phyloP scores from a whole-genome alignment of 2,329 filamentous ascomycete species.

The Shiraia bambusicola region DNA sequence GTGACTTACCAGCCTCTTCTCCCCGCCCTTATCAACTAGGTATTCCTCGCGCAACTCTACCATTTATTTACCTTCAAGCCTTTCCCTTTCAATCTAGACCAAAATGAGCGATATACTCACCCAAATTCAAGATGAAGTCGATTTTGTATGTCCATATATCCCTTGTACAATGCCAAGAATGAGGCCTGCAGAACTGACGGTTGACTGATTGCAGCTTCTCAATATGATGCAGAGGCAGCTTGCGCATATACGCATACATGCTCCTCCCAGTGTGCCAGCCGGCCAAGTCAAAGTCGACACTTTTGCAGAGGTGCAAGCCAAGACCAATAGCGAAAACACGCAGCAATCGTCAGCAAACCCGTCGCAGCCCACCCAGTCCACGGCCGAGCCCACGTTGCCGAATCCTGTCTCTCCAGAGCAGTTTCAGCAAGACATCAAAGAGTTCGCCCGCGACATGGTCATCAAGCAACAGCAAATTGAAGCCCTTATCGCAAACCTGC shows the following conservation, averaged over 20 bases:
- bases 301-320: conserved; percentile 34
- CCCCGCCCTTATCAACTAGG: conserved; percentile 1
- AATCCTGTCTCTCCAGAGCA: conserved; percentile 43
- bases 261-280: conserved; percentile 46
- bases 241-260: conserved; percentile 47
- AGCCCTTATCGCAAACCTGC: conserved; percentile 70
- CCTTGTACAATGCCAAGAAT: not conserved
- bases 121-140: conserved; percentile 81
- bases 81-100: not conserved
- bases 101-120: conserved; percentile 75
- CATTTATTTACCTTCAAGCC: not conserved
- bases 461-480: conserved; percentile 84
- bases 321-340: conserved; percentile 23
- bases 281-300: conserved; percentile 46
- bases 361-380: conserved; percentile 12
- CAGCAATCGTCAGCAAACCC: conserved; percentile 10
- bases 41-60: not conserved
- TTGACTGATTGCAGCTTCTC: conserved; percentile 41
- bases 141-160: conserved; percentile 63
- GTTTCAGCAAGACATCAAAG: conserved; percentile 66
- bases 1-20: conserved; percentile 16
- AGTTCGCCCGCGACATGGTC: conserved; percentile 75
- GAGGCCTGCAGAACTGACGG: not conserved
- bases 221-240: conserved; percentile 52
- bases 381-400: conserved; percentile 6